Percentiles rank a stretch among this genome's conserved stretches.
phyloP scores from a whole-genome alignment of 352 stramenopile genomes.

The Globisporangium polare region DNA sequence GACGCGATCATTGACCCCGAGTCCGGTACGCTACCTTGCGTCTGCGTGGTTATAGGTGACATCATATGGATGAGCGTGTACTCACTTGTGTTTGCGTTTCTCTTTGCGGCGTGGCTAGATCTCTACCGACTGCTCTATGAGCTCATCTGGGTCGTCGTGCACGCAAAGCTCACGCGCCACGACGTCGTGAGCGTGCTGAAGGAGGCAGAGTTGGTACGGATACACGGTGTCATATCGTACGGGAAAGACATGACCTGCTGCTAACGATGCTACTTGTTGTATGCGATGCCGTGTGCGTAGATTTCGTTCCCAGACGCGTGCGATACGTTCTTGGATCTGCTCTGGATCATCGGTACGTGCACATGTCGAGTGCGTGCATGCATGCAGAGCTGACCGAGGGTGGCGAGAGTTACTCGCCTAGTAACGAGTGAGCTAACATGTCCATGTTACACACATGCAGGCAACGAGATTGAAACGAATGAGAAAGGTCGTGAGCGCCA shows the following conservation, averaged over 20 bases:
- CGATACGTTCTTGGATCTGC: constrained; percentile 61
- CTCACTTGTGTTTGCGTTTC: background rate
- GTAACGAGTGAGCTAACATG: too few relatives aligned
- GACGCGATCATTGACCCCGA: constrained; percentile 13
- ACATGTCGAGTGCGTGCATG: too few relatives aligned
- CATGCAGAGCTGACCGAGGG: too few relatives aligned
- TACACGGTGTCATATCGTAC: background rate
- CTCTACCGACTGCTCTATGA: constrained; percentile 73
- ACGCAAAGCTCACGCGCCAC: constrained; percentile 65
- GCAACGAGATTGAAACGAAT: constrained; percentile 71
- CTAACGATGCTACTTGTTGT: background rate
- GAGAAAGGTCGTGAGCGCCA: constrained; percentile 67
- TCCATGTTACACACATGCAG: too few relatives aligned
- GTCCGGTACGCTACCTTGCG: constrained; percentile 20
- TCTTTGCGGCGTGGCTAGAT: constrained; percentile 17
- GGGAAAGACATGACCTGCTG: background rate
- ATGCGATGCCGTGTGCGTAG: constrained; percentile 22
- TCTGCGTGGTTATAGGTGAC: background rate
- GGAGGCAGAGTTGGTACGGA: constrained; percentile 51
- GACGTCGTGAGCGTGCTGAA: constrained; percentile 70
- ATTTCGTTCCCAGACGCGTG: constrained; percentile 26
- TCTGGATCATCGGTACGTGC: constrained; percentile 57
- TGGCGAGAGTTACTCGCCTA: too few relatives aligned
- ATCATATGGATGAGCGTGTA: background rate
- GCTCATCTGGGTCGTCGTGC: constrained; percentile 70